Base-by-base conservation (phyloP, 495 filamentous ascomycete species). In the Podospora pseudoanserina region DNA sequence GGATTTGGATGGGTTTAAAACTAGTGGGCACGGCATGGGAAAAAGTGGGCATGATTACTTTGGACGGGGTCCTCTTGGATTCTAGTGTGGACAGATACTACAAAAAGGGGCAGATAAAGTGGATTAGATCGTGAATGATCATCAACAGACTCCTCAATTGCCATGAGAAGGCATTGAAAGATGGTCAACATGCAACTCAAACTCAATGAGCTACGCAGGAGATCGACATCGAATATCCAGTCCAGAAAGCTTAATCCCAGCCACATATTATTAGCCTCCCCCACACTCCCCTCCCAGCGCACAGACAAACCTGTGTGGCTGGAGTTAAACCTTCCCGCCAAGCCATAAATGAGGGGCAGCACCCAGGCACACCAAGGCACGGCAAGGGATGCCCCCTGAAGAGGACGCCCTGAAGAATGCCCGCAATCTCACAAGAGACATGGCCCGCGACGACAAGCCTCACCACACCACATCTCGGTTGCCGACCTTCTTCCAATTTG, bases 261-360 rank as follows among this genome's bases (percentile, higher is more conserved):
- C 69, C 62, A 68, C 65, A 61, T 19, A 20, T 61, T 61, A 71
- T 66, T 65, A 71, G 66, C 69, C 69, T 68, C 66, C 69, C 65
- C 69, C 65, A 60, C 64, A 5, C 61, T 32, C 30, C 61, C 7
- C 30, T 32, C 30, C 30, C 7, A 32, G 30, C 30, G 30, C 30
- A 32, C 30, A 7, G 30, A 32, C 7, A 32, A 32, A 32, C 30
- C 30, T 32, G 11, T 55, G 61, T 67, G 69, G 65, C 65, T 67
- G 28, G 11, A 18, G 4, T 19, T 16, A 9, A 54, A 55, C 30
- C 7, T 32, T 9, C 28, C 27, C 19, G 9, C 61, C 57, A 59
- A 59, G 58, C 49, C 59, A 18, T n/a, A 20, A 44, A 63, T 63
- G 61, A 63, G 61, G 61, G 61, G 61, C 30, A 28, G 11, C 27